Conservation (phyloP, 495 filamentous ascomycete genomes). For the Apodospora peruviana region DNA sequence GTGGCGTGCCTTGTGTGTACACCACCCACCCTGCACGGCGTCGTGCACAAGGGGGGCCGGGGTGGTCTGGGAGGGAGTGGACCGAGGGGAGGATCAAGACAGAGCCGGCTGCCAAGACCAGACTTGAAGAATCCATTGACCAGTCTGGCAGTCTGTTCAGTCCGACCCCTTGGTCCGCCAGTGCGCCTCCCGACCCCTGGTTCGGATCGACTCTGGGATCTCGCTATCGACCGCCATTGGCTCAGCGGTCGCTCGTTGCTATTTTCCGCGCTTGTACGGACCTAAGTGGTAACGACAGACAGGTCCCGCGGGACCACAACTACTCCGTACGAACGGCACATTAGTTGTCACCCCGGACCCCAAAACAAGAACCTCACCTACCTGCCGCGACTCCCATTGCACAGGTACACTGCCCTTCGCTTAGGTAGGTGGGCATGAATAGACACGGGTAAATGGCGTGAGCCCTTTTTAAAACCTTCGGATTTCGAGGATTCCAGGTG, state of each 20-base stretch:
- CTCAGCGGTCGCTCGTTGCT: background rate
- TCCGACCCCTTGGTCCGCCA: background rate
- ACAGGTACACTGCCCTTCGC: background rate
- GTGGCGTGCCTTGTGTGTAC: background rate
- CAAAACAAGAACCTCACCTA: too few species aligned
- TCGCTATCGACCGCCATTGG: background rate
- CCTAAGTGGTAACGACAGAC: background rate
- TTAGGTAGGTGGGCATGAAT: background rate
- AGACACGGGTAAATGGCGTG: background rate
- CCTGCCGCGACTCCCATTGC: background rate
- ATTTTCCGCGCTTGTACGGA: conserved; percentile 2
- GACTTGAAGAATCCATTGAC: background rate
- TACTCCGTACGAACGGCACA: background rate
- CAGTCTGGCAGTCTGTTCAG: background rate
- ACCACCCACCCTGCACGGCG: background rate
- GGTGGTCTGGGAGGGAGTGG: background rate
- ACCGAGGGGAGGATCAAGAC: background rate
- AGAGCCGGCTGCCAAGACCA: background rate
- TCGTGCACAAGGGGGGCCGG: background rate
- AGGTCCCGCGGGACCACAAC: background rate
- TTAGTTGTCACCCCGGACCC: background rate
- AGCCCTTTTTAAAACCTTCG: background rate
- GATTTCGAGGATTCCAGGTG: background rate
- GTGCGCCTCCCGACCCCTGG: background rate
- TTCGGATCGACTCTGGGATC: conserved; percentile 1